A percentile compares a stretch with the other conserved stretches of the same genome.
phyloP scores from a whole-genome alignment of 805 yeast species.

The Lachancea sp. region DNA sequence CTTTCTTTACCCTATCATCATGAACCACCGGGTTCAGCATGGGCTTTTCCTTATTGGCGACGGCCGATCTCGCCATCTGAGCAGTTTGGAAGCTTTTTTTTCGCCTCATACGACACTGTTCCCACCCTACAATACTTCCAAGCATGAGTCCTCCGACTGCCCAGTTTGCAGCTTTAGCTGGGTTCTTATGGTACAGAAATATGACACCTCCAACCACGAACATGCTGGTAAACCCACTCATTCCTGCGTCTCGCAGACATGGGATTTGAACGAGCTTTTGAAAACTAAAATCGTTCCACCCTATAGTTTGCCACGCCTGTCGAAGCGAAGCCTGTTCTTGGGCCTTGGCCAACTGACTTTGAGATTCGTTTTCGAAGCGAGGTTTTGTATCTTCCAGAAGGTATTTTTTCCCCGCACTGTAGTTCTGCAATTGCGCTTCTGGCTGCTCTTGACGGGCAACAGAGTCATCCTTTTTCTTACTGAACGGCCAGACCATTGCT shows the following conservation, averaged over 20 bases:
- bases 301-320: conserved; percentile 39
- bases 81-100: conserved; percentile 61
- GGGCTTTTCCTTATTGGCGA: conserved; percentile 33
- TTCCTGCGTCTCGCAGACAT: conserved; percentile 73
- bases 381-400: conserved; percentile 38
- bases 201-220: conserved; percentile 64
- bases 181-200: conserved; percentile 57
- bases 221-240: conserved; percentile 67
- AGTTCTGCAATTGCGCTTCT: conserved; percentile 17
- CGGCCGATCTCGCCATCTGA: conserved; percentile 55
- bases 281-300: conserved; percentile 46
- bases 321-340: conserved; percentile 30
- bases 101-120: conserved; percentile 75
- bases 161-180: conserved; percentile 69
- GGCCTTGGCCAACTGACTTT: conserved; percentile 19
- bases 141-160: conserved; percentile 69
- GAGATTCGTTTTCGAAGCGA: conserved; percentile 31
- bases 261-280: conserved; percentile 54
- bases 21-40: conserved; percentile 29
- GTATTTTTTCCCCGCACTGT: conserved; percentile 32
- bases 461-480: conserved; percentile 6
- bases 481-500: conserved; percentile 21
- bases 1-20: conserved; percentile 18
- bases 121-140: conserved; percentile 86
- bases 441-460: conserved; percentile 6